Evolutionary conservation across 306 rosid species (phyloP), one percentile per base, ranked within the genome.

Genomic region (Lathyrus sativus): DNA sequence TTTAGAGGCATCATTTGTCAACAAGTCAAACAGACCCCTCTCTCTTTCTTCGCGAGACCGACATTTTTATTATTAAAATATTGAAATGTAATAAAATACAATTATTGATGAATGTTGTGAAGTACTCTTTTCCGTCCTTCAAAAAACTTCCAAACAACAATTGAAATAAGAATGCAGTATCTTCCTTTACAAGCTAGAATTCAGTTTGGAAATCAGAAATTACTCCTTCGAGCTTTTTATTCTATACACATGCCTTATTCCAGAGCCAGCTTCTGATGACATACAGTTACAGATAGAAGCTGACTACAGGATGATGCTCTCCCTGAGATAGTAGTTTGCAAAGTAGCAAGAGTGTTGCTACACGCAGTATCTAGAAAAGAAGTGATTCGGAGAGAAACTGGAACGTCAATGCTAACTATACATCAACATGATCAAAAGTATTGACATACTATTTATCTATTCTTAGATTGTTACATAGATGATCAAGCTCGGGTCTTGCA

Each of bases 401-500:
- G 14, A 64, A 44, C 62, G 57, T 58, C 38, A 76, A 42, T 50
- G 80, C 60, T 63, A 71, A 73, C 83, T 81, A 68, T 78, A 82
- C 87, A 71, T 62, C 72, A 22, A 60, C 48, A 45, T 68, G 59
- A 56, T 48, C 54, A 77, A 10, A 57, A 69, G 71, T 73, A 65
- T 62, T 62, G 55, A 61, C 48, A 61, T 33, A 53, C 79, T 75
- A 91, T 77, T 86, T 88, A 79, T 88, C 93, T 15, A 88, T 82
- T 78, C 93, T 80, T 17, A 91, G 89, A 80, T 91, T 91, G 72
- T 85, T 86, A 77, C 91, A 88, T 45, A 91, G 79, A 83, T 91
- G 96, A 67, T 92, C 93, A 31, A 91, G 95, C 85, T 91, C 97
- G 22, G 97, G 97, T 83, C 97, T 82, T 8, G 82, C 96, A 38